Conservation (phyloP, 306 rosid genomes). For the Spatholobus suberectus region DNA sequence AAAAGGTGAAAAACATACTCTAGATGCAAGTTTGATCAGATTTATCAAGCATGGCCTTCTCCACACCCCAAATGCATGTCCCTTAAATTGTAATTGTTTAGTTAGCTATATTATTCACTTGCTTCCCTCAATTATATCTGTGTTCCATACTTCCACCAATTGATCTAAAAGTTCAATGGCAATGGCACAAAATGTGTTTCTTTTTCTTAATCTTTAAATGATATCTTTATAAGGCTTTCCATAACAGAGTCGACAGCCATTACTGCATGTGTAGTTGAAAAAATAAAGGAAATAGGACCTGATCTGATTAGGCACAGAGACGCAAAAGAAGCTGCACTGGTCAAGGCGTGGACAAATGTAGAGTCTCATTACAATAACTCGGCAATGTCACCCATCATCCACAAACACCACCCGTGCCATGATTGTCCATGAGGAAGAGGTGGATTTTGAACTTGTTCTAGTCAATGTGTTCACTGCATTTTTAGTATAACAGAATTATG, state of each 20-base stretch:
- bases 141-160: neutral
- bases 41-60: neutral
- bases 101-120: no score
- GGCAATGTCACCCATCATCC: slow-evolving; percentile 61
- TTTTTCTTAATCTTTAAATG: neutral
- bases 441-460: slow-evolving; percentile 65
- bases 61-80: neutral
- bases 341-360: slow-evolving; percentile 75
- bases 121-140: no score
- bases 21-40: neutral
- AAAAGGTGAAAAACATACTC: neutral
- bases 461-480: slow-evolving; percentile 59
- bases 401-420: slow-evolving; percentile 56
- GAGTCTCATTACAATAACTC: slow-evolving; percentile 69
- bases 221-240: neutral
- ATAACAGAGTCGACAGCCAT: slow-evolving; percentile 83
- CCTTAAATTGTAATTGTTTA: neutral
- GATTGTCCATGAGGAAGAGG: slow-evolving; percentile 71
- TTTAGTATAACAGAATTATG: no score
- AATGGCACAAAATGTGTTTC: neutral
- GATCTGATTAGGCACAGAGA: slow-evolving; percentile 59
- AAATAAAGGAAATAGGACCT: slow-evolving; percentile 64
- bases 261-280: slow-evolving; percentile 66
- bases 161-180: neutral
- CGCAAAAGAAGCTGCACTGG: slow-evolving; percentile 57